These are phyloP conservation scores for Aspergillus puulaauensis DNA, from an alignment of 2,329 filamentous ascomycete genomes.

Conservation along the genomic window DNA sequence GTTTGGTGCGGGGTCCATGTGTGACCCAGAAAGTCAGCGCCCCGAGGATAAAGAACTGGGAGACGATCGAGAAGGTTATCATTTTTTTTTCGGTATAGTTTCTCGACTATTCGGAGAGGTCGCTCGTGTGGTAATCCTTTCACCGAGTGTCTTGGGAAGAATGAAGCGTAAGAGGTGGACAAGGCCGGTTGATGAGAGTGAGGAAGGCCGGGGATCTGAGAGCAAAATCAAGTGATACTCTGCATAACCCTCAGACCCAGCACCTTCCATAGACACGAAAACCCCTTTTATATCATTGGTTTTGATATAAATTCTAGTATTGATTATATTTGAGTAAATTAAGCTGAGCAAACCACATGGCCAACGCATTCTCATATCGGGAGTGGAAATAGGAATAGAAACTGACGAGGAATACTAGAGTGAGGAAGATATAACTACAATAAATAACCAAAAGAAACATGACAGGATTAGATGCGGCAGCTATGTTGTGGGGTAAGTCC, in stretches of 20 bases:
- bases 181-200: background rate
- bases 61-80: background rate
- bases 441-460: too few species aligned
- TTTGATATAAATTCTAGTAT: too few species aligned
- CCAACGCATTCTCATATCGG: too few species aligned
- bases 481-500: too few species aligned
- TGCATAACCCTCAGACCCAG: background rate
- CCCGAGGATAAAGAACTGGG: background rate
- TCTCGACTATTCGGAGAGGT: background rate
- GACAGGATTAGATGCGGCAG: too few species aligned
- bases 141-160: background rate
- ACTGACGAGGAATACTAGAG: too few species aligned
- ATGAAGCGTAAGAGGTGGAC: background rate
- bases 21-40: background rate
- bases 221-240: background rate
- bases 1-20: conserved; percentile 4
- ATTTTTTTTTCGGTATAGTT: background rate
- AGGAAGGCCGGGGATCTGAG: background rate
- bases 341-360: too few species aligned
- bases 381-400: too few species aligned
- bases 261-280: background rate
- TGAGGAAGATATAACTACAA: too few species aligned
- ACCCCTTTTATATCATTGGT: too few species aligned
- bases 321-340: too few species aligned
- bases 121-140: background rate